Evolutionary conservation across 225 moss, liverwort and hornwort genomes (phyloP).

Genomic region (Pseudoscleropodium purum): DNA sequence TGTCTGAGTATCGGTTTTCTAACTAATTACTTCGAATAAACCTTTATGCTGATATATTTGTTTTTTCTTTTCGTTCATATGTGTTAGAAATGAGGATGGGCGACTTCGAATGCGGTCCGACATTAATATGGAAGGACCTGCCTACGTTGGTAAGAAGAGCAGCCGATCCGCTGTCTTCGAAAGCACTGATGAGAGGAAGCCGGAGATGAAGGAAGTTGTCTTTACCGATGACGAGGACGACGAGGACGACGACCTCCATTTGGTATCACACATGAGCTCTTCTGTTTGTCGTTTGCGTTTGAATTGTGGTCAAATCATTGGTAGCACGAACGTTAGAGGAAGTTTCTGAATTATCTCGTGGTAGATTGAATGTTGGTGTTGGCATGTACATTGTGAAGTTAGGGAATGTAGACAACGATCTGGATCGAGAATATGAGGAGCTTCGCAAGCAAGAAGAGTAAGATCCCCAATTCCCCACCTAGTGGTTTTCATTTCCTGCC

Average conservation of each 20-base stretch:
- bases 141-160: slow-evolving; percentile 66
- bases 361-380: background rate
- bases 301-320: background rate
- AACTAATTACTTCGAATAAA: background rate
- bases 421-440: slow-evolving; percentile 73
- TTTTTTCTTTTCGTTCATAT: background rate
- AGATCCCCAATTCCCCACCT: background rate
- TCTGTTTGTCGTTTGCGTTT: background rate
- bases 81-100: slow-evolving; percentile 35
- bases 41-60: background rate
- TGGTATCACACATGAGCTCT: slow-evolving; percentile 15
- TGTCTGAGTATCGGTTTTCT: background rate
- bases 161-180: slow-evolving; percentile 49
- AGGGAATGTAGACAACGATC: slow-evolving; percentile 47
- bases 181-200: slow-evolving; percentile 14
- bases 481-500: background rate
- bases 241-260: slow-evolving; percentile 2
- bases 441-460: slow-evolving; percentile 86
- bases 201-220: background rate
- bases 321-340: background rate
- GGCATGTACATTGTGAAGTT: slow-evolving; percentile 11
- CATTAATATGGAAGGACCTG: slow-evolving; percentile 56
- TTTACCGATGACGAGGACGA: background rate
- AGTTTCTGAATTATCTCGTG: background rate
- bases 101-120: slow-evolving; percentile 75